Evolutionary conservation across 805 yeast genomes (phyloP).

Genomic region (Tetrapisispora taiwanensis): DNA sequence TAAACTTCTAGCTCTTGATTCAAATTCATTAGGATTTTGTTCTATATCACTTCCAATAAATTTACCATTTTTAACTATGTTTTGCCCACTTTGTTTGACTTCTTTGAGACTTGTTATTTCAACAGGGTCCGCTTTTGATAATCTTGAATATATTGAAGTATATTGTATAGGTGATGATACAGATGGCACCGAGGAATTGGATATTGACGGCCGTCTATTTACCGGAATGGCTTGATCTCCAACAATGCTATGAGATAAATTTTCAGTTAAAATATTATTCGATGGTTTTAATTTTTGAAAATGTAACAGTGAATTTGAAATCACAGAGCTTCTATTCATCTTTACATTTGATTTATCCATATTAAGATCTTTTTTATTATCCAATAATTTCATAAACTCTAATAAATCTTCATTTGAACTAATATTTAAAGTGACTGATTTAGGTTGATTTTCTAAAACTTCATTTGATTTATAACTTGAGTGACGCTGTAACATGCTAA

Average conservation of each 20-base stretch:
- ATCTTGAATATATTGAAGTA: slow-evolving; percentile 25
- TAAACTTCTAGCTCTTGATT: neutral
- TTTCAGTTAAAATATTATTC: slow-evolving; percentile 47
- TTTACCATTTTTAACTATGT: neutral
- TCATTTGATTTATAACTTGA: slow-evolving; percentile 31
- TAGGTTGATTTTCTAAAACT: slow-evolving; percentile 18
- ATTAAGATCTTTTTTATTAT: slow-evolving; percentile 47
- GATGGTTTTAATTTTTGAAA: slow-evolving; percentile 44
- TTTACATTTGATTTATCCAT: slow-evolving; percentile 9
- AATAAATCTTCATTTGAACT: slow-evolving; percentile 37
- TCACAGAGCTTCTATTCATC: slow-evolving; percentile 13
- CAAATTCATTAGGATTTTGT: neutral
- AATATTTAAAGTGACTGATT: neutral
- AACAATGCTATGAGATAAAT: slow-evolving; percentile 41
- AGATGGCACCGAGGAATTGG: slow-evolving; percentile 30
- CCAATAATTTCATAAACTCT: slow-evolving; percentile 63
- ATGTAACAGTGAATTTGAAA: slow-evolving; percentile 39
- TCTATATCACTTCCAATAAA: neutral
- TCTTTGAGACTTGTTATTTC: neutral
- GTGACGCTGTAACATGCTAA: slow-evolving; percentile 56
- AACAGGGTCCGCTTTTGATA: slow-evolving; percentile 15
- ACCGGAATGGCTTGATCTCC: slow-evolving; percentile 10
- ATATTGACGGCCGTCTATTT: slow-evolving; percentile 19
- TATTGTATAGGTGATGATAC: slow-evolving; percentile 19
- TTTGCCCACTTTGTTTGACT: neutral